Percentiles rank a stretch among this genome's conserved stretches.
These are phyloP conservation scores for Paulinella micropora DNA, from an alignment of 78 protist genomes.

Conservation along the genomic window DNA sequence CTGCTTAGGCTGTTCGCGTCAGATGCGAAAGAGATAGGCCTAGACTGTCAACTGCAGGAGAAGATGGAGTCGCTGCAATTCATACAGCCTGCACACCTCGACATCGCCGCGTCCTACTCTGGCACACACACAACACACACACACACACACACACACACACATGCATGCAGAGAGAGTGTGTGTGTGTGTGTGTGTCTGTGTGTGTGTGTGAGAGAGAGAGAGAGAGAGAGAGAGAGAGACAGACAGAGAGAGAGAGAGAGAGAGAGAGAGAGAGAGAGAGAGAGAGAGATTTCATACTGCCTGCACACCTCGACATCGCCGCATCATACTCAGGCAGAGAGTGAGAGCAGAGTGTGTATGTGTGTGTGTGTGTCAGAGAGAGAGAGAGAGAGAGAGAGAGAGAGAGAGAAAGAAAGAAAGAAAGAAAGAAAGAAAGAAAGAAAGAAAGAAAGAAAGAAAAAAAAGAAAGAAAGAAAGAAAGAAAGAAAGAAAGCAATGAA, in stretches of 20 bases:
- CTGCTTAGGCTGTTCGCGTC: background rate
- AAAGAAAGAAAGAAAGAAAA: background rate
- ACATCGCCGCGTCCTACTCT: too few relatives aligned
- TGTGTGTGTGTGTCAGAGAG: background rate
- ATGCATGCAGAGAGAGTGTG: background rate
- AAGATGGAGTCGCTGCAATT: too few relatives aligned
- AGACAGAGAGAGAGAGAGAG: background rate
- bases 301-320: too few relatives aligned
- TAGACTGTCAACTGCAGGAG: background rate
- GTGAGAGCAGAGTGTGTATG: background rate
- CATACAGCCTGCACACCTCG: too few relatives aligned
- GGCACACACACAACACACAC: too few relatives aligned
- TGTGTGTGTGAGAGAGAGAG: background rate
- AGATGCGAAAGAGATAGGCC: background rate
- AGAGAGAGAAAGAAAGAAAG: background rate
- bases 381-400: background rate
- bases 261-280: background rate
- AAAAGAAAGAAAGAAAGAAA: background rate
- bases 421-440: background rate
- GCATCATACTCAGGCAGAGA: background rate
- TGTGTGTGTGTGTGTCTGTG: background rate
- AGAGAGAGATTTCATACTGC: too few relatives aligned
- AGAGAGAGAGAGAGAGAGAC: background rate
- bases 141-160: background rate
- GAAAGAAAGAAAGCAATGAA: background rate